Evolutionary conservation across 495 filamentous ascomycete genomes (phyloP), one percentile per base, ranked within the genome.

Genomic region (Mytilinidion resinicola): DNA sequence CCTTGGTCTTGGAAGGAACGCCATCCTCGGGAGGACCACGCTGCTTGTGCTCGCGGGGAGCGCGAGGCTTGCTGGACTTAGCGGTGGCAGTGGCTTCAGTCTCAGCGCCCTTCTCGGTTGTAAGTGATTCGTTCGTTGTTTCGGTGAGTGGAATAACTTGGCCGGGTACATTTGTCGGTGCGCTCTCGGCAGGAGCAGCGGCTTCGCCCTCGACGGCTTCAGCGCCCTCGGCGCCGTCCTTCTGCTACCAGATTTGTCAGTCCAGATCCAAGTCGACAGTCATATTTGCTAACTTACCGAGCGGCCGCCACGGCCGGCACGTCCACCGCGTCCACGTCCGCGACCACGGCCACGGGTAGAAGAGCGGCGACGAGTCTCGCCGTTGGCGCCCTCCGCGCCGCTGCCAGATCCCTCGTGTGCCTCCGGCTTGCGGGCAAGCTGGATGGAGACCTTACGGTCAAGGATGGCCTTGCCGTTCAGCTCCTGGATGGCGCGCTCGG

Each of bases 1-100:
- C 90, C 86, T 98, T 98, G 77, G 86, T 98, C 85, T 96, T 95
- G 73, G 91, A 96, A 11, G 95, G 90, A 67, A 98, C 90, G 59
- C 93, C 93, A 73, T 98, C 95, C 73, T 96, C 93, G 21, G 93
- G 93, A 48, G 93, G 93, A 43, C 93, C 93, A 70, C 93, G 91
- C 80, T 96, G 73, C 63, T 83, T 84, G 68, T 83, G 83, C 75
- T 84, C 80, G 64, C 82, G 77, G 36, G 74, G 73, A 56, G 69
- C 71, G 67, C 74, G 76, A 56, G 75, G 61, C 72, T 81, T 80
- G 48, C 67, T 69, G 51, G 66, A 67, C 68, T 73, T 76, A 51
- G 60, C 66, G 58, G 73, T 61, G 56, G 65, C 55, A 51, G 75
- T 73, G 47, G 73, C 67, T 33, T 69, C 68, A 51, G 68, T 74